These are phyloP conservation scores for Solanum tarijense DNA, from an alignment of 257 asterid species.

Conservation along the genomic window DNA sequence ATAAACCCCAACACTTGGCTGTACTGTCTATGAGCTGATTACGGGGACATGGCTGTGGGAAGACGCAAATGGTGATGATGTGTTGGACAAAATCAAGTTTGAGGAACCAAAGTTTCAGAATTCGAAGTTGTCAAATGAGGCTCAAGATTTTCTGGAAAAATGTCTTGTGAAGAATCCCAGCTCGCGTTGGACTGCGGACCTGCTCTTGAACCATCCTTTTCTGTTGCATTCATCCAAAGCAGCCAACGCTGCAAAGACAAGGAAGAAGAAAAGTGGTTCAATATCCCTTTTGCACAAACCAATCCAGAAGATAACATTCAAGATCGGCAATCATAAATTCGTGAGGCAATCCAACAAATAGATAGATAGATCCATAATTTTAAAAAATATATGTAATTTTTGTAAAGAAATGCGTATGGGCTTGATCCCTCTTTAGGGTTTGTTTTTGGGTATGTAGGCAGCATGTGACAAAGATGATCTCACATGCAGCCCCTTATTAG, in stretches of 20 bases:
- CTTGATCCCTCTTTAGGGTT: background rate
- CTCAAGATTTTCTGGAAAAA: background rate
- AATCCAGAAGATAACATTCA: background rate
- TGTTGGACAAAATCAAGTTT: background rate
- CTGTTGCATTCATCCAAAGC: background rate
- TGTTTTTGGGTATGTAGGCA: background rate
- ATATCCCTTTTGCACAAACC: background rate
- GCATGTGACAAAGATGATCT: background rate
- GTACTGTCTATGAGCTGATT: slow-evolving; percentile 2
- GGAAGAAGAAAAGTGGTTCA: background rate
- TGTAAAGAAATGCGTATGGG: background rate
- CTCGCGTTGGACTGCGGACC: background rate
- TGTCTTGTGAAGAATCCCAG: background rate
- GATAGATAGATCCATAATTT: background rate
- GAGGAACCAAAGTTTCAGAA: background rate
- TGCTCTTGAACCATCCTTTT: background rate
- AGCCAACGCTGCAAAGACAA: background rate
- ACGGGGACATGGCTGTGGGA: background rate
- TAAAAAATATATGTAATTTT: too few species aligned
- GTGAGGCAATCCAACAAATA: background rate
- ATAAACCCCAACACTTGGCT: too few species aligned
- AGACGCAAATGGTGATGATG: background rate
- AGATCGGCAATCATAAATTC: background rate
- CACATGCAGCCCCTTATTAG: background rate
- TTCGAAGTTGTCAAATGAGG: background rate